These are phyloP conservation scores for Tinospora cordifolia DNA, from an alignment of 164 flowering plant species.

Conservation along the genomic window DNA sequence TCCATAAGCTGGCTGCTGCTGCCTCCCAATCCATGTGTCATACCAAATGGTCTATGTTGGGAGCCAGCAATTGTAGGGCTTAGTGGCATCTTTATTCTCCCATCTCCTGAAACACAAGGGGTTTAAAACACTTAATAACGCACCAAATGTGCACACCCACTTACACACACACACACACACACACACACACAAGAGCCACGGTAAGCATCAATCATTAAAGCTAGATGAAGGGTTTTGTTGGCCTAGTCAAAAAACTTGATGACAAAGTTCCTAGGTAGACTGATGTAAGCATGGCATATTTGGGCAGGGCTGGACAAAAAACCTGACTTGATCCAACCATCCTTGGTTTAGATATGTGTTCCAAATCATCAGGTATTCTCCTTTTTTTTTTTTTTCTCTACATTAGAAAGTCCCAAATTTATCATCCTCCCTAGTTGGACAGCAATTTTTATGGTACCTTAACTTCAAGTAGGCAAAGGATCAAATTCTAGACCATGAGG, in stretches of 20 bases:
- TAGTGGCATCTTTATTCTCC: slow-evolving; percentile 75
- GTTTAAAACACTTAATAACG: background rate
- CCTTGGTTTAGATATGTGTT: too few relatives aligned
- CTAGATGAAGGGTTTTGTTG: background rate
- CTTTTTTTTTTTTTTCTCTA: too few relatives aligned
- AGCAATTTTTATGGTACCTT: too few relatives aligned
- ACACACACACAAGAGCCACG: background rate
- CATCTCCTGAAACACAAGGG: slow-evolving; percentile 53
- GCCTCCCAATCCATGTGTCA: slow-evolving; percentile 45
- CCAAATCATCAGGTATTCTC: background rate
- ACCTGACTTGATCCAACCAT: background rate
- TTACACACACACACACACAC: background rate
- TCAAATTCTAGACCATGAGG: too few relatives aligned
- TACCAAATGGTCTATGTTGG: slow-evolving; percentile 53
- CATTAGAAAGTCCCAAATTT: background rate
- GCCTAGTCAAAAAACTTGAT: background rate
- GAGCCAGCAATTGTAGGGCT: slow-evolving; percentile 71
- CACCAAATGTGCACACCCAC: too few relatives aligned
- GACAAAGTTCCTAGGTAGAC: background rate
- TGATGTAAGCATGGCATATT: background rate
- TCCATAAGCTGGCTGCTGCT: slow-evolving; percentile 68
- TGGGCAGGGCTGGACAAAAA: background rate
- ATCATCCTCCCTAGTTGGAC: too few relatives aligned
- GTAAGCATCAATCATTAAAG: background rate
- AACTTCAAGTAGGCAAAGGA: too few relatives aligned